A percentile compares a stretch with the other conserved stretches of the same genome.
These are phyloP conservation scores for Chalaropsis thielavioides DNA, from an alignment of 2,329 filamentous ascomycete genomes.

Conservation along the genomic window DNA sequence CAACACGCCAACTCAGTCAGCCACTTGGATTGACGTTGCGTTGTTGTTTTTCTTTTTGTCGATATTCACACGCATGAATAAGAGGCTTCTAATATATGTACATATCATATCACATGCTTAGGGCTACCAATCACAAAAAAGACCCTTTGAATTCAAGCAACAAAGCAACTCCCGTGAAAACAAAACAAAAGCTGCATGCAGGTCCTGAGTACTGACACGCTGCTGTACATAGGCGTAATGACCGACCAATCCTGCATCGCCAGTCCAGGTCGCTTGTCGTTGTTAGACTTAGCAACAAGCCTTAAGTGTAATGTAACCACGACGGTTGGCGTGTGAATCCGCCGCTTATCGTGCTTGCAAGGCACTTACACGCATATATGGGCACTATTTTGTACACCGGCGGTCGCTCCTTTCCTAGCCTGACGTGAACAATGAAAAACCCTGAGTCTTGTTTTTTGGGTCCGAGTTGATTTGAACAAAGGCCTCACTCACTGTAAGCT, in stretches of 20 bases:
- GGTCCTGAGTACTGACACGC: too few relatives aligned
- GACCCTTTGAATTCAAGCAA: not conserved
- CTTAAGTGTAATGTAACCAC: constrained; percentile 5
- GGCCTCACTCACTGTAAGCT: not conserved
- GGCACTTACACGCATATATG: not conserved
- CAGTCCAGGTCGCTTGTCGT: not conserved
- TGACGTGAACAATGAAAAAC: not conserved
- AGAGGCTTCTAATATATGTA: too few relatives aligned
- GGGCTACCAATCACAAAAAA: not conserved
- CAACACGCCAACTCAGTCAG: too few relatives aligned
- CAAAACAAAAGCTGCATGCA: too few relatives aligned
- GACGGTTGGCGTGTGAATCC: constrained; percentile 6
- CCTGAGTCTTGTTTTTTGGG: too few relatives aligned
- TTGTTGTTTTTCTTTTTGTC: not conserved
- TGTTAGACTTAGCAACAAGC: not conserved
- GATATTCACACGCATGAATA: not conserved
- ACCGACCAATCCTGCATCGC: too few relatives aligned
- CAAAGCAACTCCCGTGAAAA: too few relatives aligned
- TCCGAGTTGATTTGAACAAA: too few relatives aligned
- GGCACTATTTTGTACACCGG: not conserved
- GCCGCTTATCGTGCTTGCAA: not conserved
- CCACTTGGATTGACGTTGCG: too few relatives aligned
- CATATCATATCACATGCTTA: not conserved
- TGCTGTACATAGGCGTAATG: too few relatives aligned
- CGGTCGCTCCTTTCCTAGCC: not conserved